A percentile compares a stretch with the other conserved stretches of the same genome.
phyloP scores from a whole-genome alignment of 2,329 filamentous ascomycete genomes.

The Venturia nashicola region DNA sequence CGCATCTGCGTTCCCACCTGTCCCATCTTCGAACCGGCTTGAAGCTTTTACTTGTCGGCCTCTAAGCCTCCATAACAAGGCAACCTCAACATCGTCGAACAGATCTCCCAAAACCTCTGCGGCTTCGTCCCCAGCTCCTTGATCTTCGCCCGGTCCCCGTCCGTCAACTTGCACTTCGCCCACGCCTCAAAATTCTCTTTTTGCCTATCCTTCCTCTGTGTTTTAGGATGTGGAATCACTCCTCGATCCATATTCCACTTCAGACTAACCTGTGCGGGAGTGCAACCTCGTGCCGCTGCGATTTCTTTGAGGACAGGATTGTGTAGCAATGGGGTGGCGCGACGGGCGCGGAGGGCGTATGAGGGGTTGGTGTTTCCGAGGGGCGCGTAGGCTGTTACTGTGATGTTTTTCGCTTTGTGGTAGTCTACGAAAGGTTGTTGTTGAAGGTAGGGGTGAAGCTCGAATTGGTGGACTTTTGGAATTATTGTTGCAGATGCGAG shows the following conservation, averaged over 20 bases:
- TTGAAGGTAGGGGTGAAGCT: constrained; percentile 59
- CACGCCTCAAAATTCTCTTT: constrained; percentile 8
- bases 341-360: neutral
- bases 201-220: neutral
- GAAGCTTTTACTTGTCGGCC: neutral
- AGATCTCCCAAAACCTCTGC: constrained; percentile 3
- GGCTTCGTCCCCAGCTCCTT: neutral
- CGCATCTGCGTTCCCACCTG: no score
- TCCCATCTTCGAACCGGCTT: no score
- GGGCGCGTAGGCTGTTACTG: constrained; percentile 56
- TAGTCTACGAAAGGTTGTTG: constrained; percentile 61
- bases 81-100: neutral
- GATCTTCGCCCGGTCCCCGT: constrained; percentile 2
- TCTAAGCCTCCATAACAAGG: neutral
- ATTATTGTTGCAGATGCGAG: constrained; percentile 45
- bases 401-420: constrained; percentile 55
- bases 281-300: neutral
- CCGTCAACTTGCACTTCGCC: constrained; percentile 1
- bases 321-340: neutral
- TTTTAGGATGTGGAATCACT: constrained; percentile 1
- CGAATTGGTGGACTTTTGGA: constrained; percentile 60
- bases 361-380: constrained; percentile 29
- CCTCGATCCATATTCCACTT: constrained; percentile 8
- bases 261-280: constrained; percentile 5
- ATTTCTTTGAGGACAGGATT: constrained; percentile 6